These are phyloP conservation scores for Tetrastigma voinierianum DNA, from an alignment of 164 flowering plant genomes.

Conservation along the genomic window DNA sequence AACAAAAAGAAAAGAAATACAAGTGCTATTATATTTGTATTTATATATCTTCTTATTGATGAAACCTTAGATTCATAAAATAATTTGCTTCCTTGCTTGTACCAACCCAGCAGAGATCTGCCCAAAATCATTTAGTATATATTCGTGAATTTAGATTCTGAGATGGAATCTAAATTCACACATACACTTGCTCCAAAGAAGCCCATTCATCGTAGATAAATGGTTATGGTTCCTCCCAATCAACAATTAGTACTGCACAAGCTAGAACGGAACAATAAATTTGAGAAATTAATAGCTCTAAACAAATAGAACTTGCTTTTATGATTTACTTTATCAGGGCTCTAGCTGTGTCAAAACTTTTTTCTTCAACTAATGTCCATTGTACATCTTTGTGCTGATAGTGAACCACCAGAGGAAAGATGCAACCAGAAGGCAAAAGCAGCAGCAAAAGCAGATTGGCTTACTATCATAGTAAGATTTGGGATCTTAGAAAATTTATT, in stretches of 20 bases:
- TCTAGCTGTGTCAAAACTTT: background rate
- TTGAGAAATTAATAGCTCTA: no score
- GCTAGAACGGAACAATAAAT: no score
- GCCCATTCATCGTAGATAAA: no score
- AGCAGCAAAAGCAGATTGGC: conserved; percentile 69
- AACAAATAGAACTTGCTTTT: no score
- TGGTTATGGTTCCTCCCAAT: no score
- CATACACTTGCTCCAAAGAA: background rate
- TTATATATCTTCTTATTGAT: no score
- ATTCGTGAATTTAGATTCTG: no score
- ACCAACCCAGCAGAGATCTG: background rate
- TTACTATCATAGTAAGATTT: conserved; percentile 72
- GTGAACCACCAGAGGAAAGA: conserved; percentile 75
- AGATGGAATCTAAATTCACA: background rate
- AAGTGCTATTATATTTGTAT: no score
- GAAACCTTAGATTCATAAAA: background rate
- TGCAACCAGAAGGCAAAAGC: conserved; percentile 68
- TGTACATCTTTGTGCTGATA: conserved; percentile 27
- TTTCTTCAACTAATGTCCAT: background rate
- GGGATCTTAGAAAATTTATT: background rate
- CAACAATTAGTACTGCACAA: no score
- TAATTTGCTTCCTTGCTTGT: background rate
- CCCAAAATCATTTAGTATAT: background rate
- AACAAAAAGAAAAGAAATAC: no score
- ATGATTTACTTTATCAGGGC: background rate